Percentiles rank a stretch among this genome's conserved stretches.
Evolutionary conservation across 2,329 filamentous ascomycete species (phyloP).

Genomic region (Pyrenophora tritici-repentis): DNA sequence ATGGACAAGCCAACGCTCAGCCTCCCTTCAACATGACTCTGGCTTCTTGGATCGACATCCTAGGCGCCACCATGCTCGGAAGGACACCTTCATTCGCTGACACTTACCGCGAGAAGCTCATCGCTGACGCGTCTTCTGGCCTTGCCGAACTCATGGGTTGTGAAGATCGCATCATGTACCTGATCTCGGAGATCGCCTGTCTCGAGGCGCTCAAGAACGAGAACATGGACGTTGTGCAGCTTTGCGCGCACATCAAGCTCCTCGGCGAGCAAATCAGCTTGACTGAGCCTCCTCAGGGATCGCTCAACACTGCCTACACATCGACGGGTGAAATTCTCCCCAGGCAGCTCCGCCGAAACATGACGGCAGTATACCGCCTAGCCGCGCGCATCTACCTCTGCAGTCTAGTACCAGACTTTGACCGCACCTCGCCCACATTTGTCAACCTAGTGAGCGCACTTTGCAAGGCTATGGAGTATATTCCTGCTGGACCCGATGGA

Average conservation of each 20-base stretch:
- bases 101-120: slow-evolving; percentile 93
- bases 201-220: slow-evolving; percentile 83
- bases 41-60: slow-evolving; percentile 94
- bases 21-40: slow-evolving; percentile 95
- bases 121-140: slow-evolving; percentile 68
- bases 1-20: slow-evolving; percentile 63
- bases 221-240: slow-evolving; percentile 78
- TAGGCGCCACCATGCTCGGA: slow-evolving; percentile 90
- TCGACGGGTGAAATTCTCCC: slow-evolving; percentile 75
- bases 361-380: slow-evolving; percentile 87
- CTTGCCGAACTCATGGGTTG: slow-evolving; percentile 95
- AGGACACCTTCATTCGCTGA: slow-evolving; percentile 86
- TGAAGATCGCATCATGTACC: slow-evolving; percentile 95
- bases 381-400: slow-evolving; percentile 97
- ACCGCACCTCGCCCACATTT: slow-evolving; percentile 73
- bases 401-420: slow-evolving; percentile 88
- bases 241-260: slow-evolving; percentile 88
- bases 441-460: slow-evolving; percentile 79
- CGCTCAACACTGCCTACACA: slow-evolving; percentile 58
- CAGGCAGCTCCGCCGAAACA: slow-evolving; percentile 83
- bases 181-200: slow-evolving; percentile 96
- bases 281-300: slow-evolving; percentile 66
- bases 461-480: slow-evolving; percentile 74
- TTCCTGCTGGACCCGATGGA: slow-evolving; percentile 78
- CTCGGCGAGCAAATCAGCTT: slow-evolving; percentile 84